Evolutionary conservation across 306 rosid genomes (phyloP), one percentile per base, ranked within the genome.

Genomic region (Castanopsis chinensis): DNA sequence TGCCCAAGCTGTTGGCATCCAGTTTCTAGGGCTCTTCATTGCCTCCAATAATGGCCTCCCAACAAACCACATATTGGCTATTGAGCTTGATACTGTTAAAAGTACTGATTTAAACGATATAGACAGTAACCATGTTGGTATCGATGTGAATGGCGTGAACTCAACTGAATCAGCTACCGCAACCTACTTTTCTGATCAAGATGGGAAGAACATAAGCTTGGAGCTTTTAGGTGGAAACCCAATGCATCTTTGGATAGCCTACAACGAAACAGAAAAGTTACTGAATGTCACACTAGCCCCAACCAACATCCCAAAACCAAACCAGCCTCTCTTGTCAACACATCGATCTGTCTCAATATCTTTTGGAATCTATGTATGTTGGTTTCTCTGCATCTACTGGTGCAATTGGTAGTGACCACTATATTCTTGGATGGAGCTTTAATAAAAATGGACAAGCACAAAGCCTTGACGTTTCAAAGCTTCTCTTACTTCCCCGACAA

Each of bases 351-450:
- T 59, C 65, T 59, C 65, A 59, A 9, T 10, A 19, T 21, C 2
- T 45, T 84, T 82, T 73, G 30, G n/a, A 83, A 13, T 65, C 18
- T 52, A 82, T 85, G 86, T 76, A 74, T 56, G 82, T 82, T n/a
- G 89, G 86, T 11, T 85, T 82, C 68, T 85, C 86, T 17, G 41
- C 89, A 4, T 60, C 89, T 45, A 76, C 78, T 5, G 82, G 86
- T 20, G n/a, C 71, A 3, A 0, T 75, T 18, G 21, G 35, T 0
- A 72, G 84, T 23, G 21, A 60, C 43, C 84, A 76, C 20, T 76
- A 76, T 54, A 37, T 85, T 23, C 32, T 79, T 10, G 86, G 84
- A 5, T 82, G 86, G 86, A 82, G 89, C 69, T 86, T 82, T 63
- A 32, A 58, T 2, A 37, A 69, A 25, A 85, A 60, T 1, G 84